Evolutionary conservation across 768 basidiomycete species (phyloP).

Genomic region (Leccinum longicurvipes): DNA sequence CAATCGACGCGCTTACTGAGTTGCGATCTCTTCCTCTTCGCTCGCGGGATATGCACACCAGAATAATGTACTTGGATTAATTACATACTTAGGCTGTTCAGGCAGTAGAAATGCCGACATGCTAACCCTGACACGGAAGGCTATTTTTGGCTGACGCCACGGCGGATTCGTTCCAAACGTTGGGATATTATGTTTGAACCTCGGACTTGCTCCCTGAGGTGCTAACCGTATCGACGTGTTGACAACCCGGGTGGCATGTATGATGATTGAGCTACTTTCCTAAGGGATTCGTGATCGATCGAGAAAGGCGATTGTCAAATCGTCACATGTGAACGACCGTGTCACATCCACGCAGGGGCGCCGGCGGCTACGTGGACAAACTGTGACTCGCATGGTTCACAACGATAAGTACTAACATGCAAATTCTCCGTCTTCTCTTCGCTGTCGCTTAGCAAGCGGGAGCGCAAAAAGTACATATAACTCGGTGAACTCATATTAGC

Average conservation of each 20-base stretch:
- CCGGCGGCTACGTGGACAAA: conserved; percentile 17
- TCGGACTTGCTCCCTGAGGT: background rate
- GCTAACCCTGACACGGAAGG: conserved; percentile 7
- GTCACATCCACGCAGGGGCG: background rate
- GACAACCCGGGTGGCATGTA: background rate
- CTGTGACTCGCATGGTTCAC: background rate
- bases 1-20: conserved; percentile 12
- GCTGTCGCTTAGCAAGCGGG: conserved; percentile 11
- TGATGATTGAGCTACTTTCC: no score
- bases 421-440: conserved; percentile 1
- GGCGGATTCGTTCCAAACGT: background rate
- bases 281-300: background rate
- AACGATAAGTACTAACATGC: conserved; percentile 3
- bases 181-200: background rate
- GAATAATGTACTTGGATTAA: conserved; percentile 3
- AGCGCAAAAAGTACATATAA: background rate
- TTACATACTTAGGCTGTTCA: conserved; percentile 6
- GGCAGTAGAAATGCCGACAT: conserved; percentile 13
- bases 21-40: conserved; percentile 12
- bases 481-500: background rate
- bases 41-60: conserved; percentile 21
- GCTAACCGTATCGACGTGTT: background rate
- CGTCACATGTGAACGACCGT: background rate
- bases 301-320: background rate
- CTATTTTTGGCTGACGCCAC: background rate